Evolutionary conservation across 257 asterid species (phyloP), one percentile per base, ranked within the genome.

Genomic region (Primulina huaijiensis): DNA sequence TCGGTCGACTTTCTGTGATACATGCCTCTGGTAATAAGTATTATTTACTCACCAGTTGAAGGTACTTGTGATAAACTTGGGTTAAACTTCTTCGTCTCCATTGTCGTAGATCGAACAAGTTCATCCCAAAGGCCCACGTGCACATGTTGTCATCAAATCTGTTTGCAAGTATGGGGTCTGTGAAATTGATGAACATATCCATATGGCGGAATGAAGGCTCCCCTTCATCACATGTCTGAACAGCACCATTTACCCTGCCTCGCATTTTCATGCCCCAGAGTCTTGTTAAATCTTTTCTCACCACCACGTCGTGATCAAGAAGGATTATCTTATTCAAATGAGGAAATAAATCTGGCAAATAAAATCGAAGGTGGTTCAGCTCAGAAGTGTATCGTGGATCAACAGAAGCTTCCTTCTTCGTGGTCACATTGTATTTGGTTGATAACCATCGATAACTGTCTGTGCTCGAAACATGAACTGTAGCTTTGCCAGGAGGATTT

Each of bases 111-210:
- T 94, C 92, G 56, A 94, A 94, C 30, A 94, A 50, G 78, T 94
- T 94, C 94, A 94, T 74, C 67, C 99, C 99, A 62, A 89, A 94
- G 71, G 97, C 99, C 97, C 99, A 91, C 8, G 99, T 88, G 90
- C 99, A 91, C 33, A 87, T 31, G 34, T 80, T 77, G 76, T 83
- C 71, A 69, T 89, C 83, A 40, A 90, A 84, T 56, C 58, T 76
- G 53, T 77, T 78, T 53, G 86, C 83, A 77, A 91, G 74, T 19
- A 63, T 23, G 57, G 95, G 96, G 74, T 89, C 95, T 29, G 95
- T 74, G 65, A 94, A 91, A 77, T 91, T 81, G 74, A 91, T 79
- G 68, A 83, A 78, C 87, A 75, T 77, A 80, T 89, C 90, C 96
- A 94, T 87, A 62, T 88, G 86, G 23, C 83, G 92, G 69, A 77